Conservation (phyloP, 2,329 filamentous ascomycete species). For the Davidsoniella neocaledoniae region DNA sequence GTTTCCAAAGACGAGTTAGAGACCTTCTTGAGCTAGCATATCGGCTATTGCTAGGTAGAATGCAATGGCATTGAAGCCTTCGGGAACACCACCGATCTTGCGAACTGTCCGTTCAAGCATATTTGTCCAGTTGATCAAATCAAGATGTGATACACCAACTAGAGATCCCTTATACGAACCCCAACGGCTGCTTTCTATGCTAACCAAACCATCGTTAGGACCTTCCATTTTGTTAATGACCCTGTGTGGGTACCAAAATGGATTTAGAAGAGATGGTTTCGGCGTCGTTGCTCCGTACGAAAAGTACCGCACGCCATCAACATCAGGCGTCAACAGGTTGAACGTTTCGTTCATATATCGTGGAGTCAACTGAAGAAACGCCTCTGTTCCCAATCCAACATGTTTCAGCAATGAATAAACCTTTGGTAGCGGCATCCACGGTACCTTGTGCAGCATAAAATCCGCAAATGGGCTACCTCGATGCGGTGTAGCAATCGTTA, state of each 20-base stretch:
- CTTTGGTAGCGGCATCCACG: slow-evolving; percentile 31
- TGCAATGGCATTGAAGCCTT: slow-evolving; percentile 48
- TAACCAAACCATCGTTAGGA: slow-evolving; percentile 51
- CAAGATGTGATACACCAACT: slow-evolving; percentile 43
- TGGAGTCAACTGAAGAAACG: slow-evolving; percentile 43
- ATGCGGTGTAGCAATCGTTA: slow-evolving; percentile 39
- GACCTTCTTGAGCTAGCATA: slow-evolving; percentile 53
- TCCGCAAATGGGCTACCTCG: slow-evolving; percentile 40
- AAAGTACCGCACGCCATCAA: slow-evolving; percentile 38
- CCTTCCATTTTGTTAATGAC: slow-evolving; percentile 37
- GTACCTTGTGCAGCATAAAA: slow-evolving; percentile 31
- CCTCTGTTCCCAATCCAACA: slow-evolving; percentile 38
- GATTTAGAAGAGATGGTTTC: slow-evolving; percentile 44
- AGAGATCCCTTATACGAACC: slow-evolving; percentile 48
- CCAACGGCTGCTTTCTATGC: slow-evolving; percentile 44
- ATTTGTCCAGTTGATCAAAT: slow-evolving; percentile 54
- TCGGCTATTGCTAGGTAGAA: slow-evolving; percentile 51
- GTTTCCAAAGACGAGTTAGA: slow-evolving; percentile 16
- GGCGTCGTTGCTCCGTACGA: slow-evolving; percentile 40
- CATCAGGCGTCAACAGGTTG: slow-evolving; percentile 40
- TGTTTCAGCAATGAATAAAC: slow-evolving; percentile 34
- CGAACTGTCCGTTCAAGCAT: slow-evolving; percentile 37
- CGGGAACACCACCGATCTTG: slow-evolving; percentile 33
- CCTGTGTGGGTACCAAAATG: slow-evolving; percentile 36
- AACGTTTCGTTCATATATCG: slow-evolving; percentile 41